These are phyloP conservation scores for Eucalyptus viminalis DNA, from an alignment of 345 rosid genomes.

Conservation along the genomic window DNA sequence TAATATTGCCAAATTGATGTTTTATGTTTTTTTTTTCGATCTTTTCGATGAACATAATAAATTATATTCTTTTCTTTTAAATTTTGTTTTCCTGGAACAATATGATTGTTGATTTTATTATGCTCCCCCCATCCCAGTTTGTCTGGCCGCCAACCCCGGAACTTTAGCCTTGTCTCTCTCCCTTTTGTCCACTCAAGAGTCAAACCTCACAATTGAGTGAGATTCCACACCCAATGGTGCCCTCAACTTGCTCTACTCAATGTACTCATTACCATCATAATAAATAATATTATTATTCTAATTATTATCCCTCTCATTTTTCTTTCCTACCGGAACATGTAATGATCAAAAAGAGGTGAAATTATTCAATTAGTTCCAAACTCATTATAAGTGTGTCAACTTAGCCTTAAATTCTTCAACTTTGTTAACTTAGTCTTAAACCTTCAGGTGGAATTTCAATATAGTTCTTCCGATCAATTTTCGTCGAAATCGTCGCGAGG, in stretches of 20 bases:
- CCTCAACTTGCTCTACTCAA: not conserved
- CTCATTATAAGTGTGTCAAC: not conserved
- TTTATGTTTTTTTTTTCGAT: not conserved
- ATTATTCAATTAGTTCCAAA: not conserved
- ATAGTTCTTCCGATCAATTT: rapidly evolving
- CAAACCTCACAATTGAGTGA: not conserved
- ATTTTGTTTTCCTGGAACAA: not conserved
- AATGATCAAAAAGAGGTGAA: not conserved
- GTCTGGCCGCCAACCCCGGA: not conserved
- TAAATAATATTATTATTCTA: not conserved
- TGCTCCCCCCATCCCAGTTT: not conserved
- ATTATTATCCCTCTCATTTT: not conserved
- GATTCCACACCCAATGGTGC: not conserved
- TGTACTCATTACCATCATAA: not conserved
- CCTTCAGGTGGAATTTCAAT: rapidly evolving
- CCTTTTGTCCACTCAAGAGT: not conserved
- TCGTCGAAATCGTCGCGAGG: rapidly evolving
- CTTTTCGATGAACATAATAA: not conserved
- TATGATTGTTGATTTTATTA: not conserved
- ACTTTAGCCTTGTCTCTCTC: not conserved
- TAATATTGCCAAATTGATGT: not conserved
- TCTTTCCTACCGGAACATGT: rapidly evolving
- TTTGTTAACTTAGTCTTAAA: not conserved
- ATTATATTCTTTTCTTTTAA: not conserved
- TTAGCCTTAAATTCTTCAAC: not conserved